phyloP scores from a whole-genome alignment of 1,284 basidiomycete genomes.

The Microbotryomycetes sp. region DNA sequence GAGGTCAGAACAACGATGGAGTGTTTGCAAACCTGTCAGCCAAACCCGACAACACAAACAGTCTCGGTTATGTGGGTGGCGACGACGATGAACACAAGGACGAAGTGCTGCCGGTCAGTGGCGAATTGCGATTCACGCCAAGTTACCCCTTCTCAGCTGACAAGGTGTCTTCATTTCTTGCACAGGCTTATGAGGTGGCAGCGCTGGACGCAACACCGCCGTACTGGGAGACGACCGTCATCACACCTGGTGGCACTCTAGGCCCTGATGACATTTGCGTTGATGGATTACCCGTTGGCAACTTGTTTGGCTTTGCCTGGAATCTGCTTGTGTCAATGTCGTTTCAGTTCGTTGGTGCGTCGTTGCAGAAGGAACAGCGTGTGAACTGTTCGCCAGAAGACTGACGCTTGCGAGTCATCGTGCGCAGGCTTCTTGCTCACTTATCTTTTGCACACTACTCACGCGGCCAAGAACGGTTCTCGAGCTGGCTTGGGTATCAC shows the following conservation, averaged over 20 bases:
- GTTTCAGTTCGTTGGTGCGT: slow-evolving; percentile 80
- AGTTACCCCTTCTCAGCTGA: not conserved
- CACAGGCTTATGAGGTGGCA: slow-evolving; percentile 76
- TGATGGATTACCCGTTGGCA: slow-evolving; percentile 53
- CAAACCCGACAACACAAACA: slow-evolving; percentile 59
- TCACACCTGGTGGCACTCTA: slow-evolving; percentile 52
- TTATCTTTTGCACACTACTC: slow-evolving; percentile 76
- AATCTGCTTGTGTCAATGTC: slow-evolving; percentile 84
- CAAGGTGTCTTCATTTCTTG: slow-evolving; percentile 42
- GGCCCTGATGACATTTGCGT: slow-evolving; percentile 51
- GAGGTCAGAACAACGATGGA: slow-evolving; percentile 81
- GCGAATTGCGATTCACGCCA: too few relatives aligned
- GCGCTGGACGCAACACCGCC: slow-evolving; percentile 86
- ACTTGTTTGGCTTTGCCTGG: slow-evolving; percentile 63
- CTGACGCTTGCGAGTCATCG: slow-evolving; percentile 34
- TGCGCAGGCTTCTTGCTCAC: slow-evolving; percentile 73
- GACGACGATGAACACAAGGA: slow-evolving; percentile 71
- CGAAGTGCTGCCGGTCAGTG: slow-evolving; percentile 72
- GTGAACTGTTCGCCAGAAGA: not conserved
- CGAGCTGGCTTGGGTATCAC: slow-evolving; percentile 91
- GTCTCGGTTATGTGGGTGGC: slow-evolving; percentile 50
- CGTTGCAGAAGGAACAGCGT: not conserved
- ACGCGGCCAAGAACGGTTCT: slow-evolving; percentile 89
- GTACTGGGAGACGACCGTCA: slow-evolving; percentile 95
- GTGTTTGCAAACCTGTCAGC: slow-evolving; percentile 94